These are phyloP conservation scores for Globisporangium cystogenes DNA, from an alignment of 352 stramenopile genomes.

Conservation along the genomic window DNA sequence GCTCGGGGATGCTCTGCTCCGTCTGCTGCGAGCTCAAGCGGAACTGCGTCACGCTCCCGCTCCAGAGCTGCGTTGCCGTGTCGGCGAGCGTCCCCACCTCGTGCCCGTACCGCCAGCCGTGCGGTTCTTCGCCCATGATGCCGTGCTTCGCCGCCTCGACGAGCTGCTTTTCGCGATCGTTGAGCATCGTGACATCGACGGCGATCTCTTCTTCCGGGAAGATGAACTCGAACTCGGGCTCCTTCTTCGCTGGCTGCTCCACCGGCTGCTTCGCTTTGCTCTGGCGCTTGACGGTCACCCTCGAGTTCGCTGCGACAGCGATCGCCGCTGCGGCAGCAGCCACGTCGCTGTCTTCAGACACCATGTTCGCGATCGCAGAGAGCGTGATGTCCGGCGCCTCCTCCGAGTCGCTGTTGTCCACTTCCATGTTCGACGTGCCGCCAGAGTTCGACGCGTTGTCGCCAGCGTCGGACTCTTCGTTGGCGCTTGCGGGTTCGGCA, in stretches of 20 bases:
- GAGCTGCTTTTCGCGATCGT: conserved; percentile 34
- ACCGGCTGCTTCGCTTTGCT: conserved; percentile 14
- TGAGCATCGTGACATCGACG: conserved; percentile 60
- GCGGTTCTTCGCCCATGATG: conserved; percentile 54
- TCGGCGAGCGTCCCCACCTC: conserved; percentile 74
- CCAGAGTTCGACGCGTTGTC: conserved; percentile 17
- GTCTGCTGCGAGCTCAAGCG: conserved; percentile 41
- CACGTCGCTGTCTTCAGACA: conserved; percentile 73
- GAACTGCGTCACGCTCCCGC: conserved; percentile 68
- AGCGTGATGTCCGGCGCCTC: conserved; percentile 73
- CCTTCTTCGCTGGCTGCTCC: conserved; percentile 15
- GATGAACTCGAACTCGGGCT: conserved; percentile 50
- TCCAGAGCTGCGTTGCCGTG: conserved; percentile 65
- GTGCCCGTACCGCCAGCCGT: conserved; percentile 61
- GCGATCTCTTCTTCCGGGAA: conserved; percentile 59
- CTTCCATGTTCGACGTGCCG: conserved; percentile 62
- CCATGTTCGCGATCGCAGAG: conserved; percentile 84
- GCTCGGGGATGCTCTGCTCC: conserved; percentile 39
- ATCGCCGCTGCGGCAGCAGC: conserved; percentile 48
- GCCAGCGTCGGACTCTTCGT: conserved; percentile 22
- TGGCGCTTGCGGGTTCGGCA: conserved; percentile 1
- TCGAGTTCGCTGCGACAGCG: conserved; percentile 27
- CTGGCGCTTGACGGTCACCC: conserved; percentile 37
- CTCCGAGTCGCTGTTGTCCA: conserved; percentile 78
- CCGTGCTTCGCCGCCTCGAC: conserved; percentile 65